Base-by-base conservation (phyloP, 2,329 filamentous ascomycete genomes). In the Dactylellina haptotyla region DNA sequence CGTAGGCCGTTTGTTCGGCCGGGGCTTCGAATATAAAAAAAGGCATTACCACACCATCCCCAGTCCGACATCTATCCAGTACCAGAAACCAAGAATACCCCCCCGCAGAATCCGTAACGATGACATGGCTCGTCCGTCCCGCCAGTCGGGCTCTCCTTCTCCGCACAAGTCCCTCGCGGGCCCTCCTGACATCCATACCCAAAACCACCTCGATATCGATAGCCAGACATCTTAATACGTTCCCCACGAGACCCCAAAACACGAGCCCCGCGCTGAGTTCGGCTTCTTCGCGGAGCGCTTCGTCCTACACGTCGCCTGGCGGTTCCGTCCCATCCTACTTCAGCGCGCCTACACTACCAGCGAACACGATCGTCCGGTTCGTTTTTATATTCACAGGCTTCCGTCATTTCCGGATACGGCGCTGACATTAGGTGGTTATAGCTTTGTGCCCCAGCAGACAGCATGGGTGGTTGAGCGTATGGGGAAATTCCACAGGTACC, bases 401-500 rank as follows among this genome's bases (percentile, higher is more conserved):
- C 39, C 12, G 12, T 51, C 30, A 28, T 25, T 45, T 2, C 28
- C n/a, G 20, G 14, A 10, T 43, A 12, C 9, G 34, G 12, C 28
- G n/a, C 25, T 45, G 56, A 25, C 18, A 54, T 32, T 43, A 46
- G 63, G 46, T 37, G 46, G 32, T 16, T 20, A 18, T 58, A 78
- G 77, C 73, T 99, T 98, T 82, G 95, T 99, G 43, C 95, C 95
- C n/a, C 95, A 99, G 83, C 95, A 99, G 84, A 98, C 94, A 78
- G 95, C 95, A 81, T 99, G 95, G 95, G 94, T 99, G 71, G 95
- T 99, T 66, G 95, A 99, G 87, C 93, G 95, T 80, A 99, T 99
- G 95, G 95, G 95, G 79, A 95, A 93, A 82, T 99, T 97, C 84
- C 90, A 92, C 83, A 87, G 93, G 67, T 72, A 46, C 23, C 18